These are phyloP conservation scores for Delonix regia DNA, from an alignment of 306 rosid species.

Conservation along the genomic window DNA sequence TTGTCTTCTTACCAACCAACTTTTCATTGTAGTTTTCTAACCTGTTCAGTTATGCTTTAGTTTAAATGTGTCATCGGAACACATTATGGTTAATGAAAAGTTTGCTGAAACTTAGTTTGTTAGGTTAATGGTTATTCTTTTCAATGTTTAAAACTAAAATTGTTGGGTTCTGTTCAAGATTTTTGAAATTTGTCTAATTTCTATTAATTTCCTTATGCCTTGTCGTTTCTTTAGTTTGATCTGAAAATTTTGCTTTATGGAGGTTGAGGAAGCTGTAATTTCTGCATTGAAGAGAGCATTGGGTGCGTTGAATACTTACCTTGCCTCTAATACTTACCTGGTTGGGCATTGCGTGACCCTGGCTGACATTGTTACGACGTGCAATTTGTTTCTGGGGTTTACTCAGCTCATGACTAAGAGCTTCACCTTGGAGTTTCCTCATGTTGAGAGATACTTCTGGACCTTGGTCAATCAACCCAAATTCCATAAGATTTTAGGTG, in stretches of 20 bases:
- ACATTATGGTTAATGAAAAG: neutral
- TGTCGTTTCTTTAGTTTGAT: neutral
- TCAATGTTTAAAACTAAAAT: neutral
- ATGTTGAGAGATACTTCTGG: slow-evolving; percentile 85
- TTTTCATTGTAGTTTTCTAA: neutral
- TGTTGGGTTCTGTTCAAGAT: neutral
- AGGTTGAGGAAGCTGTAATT: slow-evolving; percentile 78
- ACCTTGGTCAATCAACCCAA: slow-evolving; percentile 79
- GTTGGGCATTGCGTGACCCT: slow-evolving; percentile 84
- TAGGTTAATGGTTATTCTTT: slow-evolving; percentile 4
- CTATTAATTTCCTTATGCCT: neutral
- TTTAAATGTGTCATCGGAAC: neutral
- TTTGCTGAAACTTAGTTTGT: neutral
- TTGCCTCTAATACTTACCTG: slow-evolving; percentile 72
- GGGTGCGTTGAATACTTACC: slow-evolving; percentile 69
- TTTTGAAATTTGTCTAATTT: neutral
- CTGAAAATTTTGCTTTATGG: neutral
- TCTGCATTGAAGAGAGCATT: slow-evolving; percentile 60
- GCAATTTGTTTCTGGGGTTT: slow-evolving; percentile 60
- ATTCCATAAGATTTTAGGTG: slow-evolving; percentile 70
- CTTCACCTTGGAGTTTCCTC: slow-evolving; percentile 80
- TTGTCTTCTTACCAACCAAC: neutral
- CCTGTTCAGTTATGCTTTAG: neutral
- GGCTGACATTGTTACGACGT: slow-evolving; percentile 71
- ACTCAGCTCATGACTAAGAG: slow-evolving; percentile 55